phyloP scores from a whole-genome alignment of 371 early-diverging fungal genomes.

The Syncephalastrum monosporum region DNA sequence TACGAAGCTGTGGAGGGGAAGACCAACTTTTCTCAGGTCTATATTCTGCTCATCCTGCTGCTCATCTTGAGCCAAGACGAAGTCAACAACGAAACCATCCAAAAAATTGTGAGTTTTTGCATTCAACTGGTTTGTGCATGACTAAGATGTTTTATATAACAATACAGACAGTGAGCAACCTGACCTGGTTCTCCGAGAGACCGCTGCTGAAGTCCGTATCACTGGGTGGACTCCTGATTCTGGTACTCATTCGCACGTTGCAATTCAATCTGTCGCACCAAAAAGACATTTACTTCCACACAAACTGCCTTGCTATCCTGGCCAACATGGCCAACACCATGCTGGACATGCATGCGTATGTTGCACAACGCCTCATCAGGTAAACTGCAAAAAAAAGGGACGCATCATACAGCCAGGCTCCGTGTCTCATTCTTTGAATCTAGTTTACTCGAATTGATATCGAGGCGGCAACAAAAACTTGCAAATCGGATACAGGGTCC shows the following conservation, averaged over 20 bases:
- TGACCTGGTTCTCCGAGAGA: slow-evolving; percentile 77
- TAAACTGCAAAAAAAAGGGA: slow-evolving; percentile 22
- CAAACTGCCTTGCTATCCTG: slow-evolving; percentile 64
- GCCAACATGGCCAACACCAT: slow-evolving; percentile 67
- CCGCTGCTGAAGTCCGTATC: slow-evolving; percentile 64
- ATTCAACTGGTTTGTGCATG: no score
- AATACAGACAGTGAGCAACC: slow-evolving; percentile 48
- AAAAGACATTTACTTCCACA: slow-evolving; percentile 72
- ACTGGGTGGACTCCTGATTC: slow-evolving; percentile 60
- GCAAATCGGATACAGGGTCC: slow-evolving; percentile 30
- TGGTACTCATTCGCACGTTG: slow-evolving; percentile 65
- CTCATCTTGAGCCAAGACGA: slow-evolving; percentile 73
- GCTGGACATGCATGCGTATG: slow-evolving; percentile 66
- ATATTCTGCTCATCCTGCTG: slow-evolving; percentile 64
- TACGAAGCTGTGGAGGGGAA: slow-evolving; percentile 68
- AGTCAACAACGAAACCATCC: slow-evolving; percentile 71
- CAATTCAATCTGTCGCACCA: slow-evolving; percentile 72
- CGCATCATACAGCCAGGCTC: neutral
- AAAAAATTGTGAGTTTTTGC: slow-evolving; percentile 60
- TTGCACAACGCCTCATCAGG: slow-evolving; percentile 73
- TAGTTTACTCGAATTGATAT: slow-evolving; percentile 68
- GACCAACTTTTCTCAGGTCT: slow-evolving; percentile 64
- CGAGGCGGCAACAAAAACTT: slow-evolving; percentile 65
- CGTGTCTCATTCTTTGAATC: neutral
- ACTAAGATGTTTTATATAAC: neutral